Percentiles rank a stretch among this genome's conserved stretches.
phyloP scores from a whole-genome alignment of 23 red algal genomes.

The Pyropia yezoensis region DNA sequence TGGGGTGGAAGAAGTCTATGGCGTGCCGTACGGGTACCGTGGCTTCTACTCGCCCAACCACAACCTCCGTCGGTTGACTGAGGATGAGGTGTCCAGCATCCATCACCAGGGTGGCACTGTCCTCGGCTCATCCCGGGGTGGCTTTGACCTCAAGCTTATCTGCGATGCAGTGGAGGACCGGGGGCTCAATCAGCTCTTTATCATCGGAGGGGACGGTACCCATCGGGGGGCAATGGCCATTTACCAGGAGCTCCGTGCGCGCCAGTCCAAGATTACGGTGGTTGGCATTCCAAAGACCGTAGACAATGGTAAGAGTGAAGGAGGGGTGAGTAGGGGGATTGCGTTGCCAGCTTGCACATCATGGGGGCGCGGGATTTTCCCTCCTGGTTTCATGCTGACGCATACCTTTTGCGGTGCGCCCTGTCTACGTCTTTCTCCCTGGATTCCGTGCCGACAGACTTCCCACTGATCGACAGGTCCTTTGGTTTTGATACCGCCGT shows the following conservation, averaged over 20 bases:
- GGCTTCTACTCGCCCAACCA: constrained; percentile 84
- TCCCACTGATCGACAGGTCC: constrained; percentile 49
- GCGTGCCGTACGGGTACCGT: constrained; percentile 81
- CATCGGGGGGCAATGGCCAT: constrained; percentile 69
- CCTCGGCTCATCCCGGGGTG: constrained; percentile 80
- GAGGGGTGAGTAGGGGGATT: too few relatives aligned
- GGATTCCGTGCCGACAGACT: too few relatives aligned
- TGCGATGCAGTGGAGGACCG: constrained; percentile 54
- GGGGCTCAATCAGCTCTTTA: constrained; percentile 82
- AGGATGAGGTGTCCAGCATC: constrained; percentile 55
- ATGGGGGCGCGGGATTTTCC: too few relatives aligned
- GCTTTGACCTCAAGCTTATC: constrained; percentile 74
- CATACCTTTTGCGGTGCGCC: too few relatives aligned
- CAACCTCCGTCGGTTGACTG: constrained; percentile 32
- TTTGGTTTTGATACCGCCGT: constrained; percentile 98
- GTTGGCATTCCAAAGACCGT: constrained; percentile 92
- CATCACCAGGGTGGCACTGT: constrained; percentile 89
- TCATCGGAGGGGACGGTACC: constrained; percentile 97
- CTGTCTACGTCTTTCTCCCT: too few relatives aligned
- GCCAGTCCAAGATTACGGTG: constrained; percentile 46
- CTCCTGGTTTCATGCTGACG: too few relatives aligned
- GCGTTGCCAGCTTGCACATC: too few relatives aligned
- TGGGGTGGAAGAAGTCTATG: constrained; percentile 45
- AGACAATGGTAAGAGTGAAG: constrained; percentile 70
- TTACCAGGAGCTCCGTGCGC: constrained; percentile 44